Evolutionary conservation across 2,329 filamentous ascomycete genomes (phyloP).

Genomic region (Colletotrichum gloeosporioides): DNA sequence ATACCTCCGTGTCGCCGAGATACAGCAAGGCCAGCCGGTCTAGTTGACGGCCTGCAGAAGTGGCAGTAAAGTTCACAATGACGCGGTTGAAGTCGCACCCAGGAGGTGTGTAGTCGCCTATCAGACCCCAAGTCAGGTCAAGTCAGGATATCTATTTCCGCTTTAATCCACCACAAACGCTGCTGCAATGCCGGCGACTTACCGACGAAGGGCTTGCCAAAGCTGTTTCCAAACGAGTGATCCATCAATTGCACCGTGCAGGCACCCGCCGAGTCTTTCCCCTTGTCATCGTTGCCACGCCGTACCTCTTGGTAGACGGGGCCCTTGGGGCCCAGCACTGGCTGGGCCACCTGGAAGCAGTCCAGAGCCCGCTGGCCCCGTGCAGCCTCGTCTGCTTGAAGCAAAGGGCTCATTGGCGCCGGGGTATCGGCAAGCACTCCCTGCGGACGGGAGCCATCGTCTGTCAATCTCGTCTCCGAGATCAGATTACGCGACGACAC

Average conservation of each 20-base stretch:
- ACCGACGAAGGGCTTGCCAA: constrained; percentile 77
- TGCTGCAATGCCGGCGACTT: constrained; percentile 31
- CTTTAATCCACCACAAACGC: background rate
- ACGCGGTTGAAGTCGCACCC: constrained; percentile 75
- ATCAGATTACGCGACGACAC: constrained; percentile 4
- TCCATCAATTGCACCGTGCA: constrained; percentile 70
- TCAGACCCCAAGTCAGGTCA: background rate
- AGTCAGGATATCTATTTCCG: constrained; percentile 13
- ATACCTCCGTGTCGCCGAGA: constrained; percentile 80
- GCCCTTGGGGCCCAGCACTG: constrained; percentile 60
- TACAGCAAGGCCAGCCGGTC: constrained; percentile 80
- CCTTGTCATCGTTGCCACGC: constrained; percentile 20
- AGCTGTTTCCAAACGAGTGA: constrained; percentile 74
- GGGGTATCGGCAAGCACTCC: constrained; percentile 7
- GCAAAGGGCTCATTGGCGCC: background rate
- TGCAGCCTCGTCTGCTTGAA: background rate
- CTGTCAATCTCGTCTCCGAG: background rate
- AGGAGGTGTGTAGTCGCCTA: constrained; percentile 71
- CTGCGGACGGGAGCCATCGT: constrained; percentile 1
- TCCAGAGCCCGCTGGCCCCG: constrained; percentile 42
- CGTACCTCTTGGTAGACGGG: constrained; percentile 20
- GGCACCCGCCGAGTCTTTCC: constrained; percentile 27
- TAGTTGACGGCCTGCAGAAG: constrained; percentile 74
- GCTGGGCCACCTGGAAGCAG: constrained; percentile 73
- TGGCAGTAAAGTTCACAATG: constrained; percentile 77